These are phyloP conservation scores for Coniferiporia sulphurascens DNA, from an alignment of 1,284 basidiomycete species.

Conservation along the genomic window DNA sequence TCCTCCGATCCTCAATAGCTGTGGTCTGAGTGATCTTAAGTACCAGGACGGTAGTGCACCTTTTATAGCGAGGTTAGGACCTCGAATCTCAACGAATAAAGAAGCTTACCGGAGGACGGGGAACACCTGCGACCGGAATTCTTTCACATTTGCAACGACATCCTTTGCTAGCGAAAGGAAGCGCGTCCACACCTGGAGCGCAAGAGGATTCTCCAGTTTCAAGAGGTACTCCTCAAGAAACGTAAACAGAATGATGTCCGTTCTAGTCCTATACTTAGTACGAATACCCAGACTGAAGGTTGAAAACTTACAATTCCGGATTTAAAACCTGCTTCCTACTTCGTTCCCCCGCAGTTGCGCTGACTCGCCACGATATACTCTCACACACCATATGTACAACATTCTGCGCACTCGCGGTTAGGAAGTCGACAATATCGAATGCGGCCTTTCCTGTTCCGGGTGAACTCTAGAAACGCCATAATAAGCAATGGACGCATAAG, in stretches of 20 bases:
- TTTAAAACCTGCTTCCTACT: slow-evolving; percentile 54
- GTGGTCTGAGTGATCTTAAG: slow-evolving; percentile 86
- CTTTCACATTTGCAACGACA: slow-evolving; percentile 53
- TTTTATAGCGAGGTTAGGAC: slow-evolving; percentile 27
- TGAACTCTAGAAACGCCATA: slow-evolving; percentile 30
- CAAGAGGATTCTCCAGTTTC: slow-evolving; percentile 83
- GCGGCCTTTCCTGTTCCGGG: slow-evolving; percentile 42
- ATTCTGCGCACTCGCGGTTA: slow-evolving; percentile 83
- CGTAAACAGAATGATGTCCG: slow-evolving; percentile 65
- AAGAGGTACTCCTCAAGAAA: slow-evolving; percentile 89
- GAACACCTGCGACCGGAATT: slow-evolving; percentile 70
- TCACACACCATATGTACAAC: slow-evolving; percentile 91
- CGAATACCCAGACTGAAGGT: not conserved
- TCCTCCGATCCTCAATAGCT: slow-evolving; percentile 83
- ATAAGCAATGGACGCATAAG: slow-evolving; percentile 6
- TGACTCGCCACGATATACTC: slow-evolving; percentile 57
- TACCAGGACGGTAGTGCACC: slow-evolving; percentile 76
- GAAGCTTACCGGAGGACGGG: slow-evolving; percentile 61
- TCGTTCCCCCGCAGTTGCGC: slow-evolving; percentile 47
- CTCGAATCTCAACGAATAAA: not conserved
- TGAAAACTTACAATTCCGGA: slow-evolving; percentile 54
- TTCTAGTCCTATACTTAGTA: slow-evolving; percentile 35
- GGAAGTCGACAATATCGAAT: slow-evolving; percentile 80
- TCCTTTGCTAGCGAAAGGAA: slow-evolving; percentile 82
- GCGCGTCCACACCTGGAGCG: slow-evolving; percentile 87